These are phyloP conservation scores for Sonneratia caseolaris DNA, from an alignment of 345 rosid genomes.

Conservation along the genomic window DNA sequence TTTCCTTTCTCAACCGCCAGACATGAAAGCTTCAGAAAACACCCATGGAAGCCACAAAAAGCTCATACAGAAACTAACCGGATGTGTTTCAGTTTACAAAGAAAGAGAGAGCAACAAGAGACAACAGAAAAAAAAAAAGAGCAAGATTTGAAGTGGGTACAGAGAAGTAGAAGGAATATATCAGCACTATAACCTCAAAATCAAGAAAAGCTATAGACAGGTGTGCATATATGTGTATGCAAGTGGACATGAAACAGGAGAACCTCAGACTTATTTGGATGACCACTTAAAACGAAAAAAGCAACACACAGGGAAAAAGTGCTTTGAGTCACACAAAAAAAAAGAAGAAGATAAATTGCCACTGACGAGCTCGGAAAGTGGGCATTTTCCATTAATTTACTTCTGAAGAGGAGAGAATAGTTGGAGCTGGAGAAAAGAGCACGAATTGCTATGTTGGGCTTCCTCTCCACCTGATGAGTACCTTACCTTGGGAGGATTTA, in stretches of 20 bases:
- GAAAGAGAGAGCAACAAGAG: background rate
- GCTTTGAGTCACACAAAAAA: background rate
- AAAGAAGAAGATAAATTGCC: background rate
- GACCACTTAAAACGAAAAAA: background rate
- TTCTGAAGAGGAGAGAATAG: conserved; percentile 10
- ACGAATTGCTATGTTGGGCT: conserved; percentile 16
- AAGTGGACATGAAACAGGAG: background rate
- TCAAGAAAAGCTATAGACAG: background rate
- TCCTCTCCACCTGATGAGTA: background rate
- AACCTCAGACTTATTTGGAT: background rate
- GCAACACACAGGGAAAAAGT: conserved; percentile 3
- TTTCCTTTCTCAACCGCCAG: background rate
- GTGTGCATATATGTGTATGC: background rate
- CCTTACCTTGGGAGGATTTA: background rate
- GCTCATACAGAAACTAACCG: background rate
- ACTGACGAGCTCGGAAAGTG: background rate
- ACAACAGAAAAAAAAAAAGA: background rate
- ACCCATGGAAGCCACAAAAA: too few relatives aligned
- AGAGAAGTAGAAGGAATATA: background rate
- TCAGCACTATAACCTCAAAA: background rate
- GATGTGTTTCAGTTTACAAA: background rate
- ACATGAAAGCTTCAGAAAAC: too few relatives aligned
- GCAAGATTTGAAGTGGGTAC: background rate
- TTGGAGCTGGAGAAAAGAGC: conserved; percentile 14
- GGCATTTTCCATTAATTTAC: background rate